Conservation (phyloP, 129 eudicot species). For the Pulicaria dysenterica region DNA sequence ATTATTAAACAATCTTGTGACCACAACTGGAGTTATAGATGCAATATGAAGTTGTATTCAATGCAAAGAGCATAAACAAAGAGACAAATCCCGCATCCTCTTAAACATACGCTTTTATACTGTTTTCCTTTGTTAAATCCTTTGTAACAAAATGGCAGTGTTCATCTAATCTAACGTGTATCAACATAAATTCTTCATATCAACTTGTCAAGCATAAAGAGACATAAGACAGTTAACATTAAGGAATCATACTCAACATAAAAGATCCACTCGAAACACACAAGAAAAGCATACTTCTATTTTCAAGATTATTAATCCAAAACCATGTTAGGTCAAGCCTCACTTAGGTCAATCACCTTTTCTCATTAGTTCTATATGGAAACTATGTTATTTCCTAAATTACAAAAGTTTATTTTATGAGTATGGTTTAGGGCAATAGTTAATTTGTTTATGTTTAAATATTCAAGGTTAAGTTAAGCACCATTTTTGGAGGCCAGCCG, state of each 20-base stretch:
- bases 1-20: not conserved
- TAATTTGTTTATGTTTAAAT: not conserved
- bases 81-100: too few species aligned
- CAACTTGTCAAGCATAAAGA: slow-evolving; percentile 9
- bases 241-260: slow-evolving; percentile 6
- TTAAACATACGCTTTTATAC: not conserved
- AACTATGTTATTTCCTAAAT: not conserved
- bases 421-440: not conserved
- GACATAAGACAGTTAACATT: not conserved
- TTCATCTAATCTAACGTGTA: not conserved
- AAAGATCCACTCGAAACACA: not conserved
- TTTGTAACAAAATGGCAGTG: not conserved
- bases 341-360: not conserved
- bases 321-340: not conserved
- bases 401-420: not conserved
- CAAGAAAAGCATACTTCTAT: not conserved
- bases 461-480: not conserved
- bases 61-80: too few species aligned
- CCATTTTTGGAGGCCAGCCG: not conserved
- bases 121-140: not conserved
- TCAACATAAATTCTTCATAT: not conserved
- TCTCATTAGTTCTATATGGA: not conserved
- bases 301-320: not conserved
- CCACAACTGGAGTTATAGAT: too few species aligned
- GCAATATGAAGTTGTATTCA: too few species aligned